Evolutionary conservation across 2,329 filamentous ascomycete genomes (phyloP), one percentile per base, ranked within the genome.

Genomic region (Neospermospora avenae): DNA sequence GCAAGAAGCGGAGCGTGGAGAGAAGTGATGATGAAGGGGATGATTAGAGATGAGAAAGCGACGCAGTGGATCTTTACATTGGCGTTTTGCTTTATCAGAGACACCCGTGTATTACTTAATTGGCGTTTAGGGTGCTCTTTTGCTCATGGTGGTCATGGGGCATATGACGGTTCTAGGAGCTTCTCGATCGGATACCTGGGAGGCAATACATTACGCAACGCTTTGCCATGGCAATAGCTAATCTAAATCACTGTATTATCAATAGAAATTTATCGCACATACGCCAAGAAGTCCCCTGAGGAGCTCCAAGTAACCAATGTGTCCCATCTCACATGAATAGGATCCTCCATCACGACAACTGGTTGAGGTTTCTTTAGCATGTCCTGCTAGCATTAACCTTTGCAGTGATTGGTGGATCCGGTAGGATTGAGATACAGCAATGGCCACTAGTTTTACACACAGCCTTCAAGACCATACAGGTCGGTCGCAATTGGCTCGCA

Each of bases 1-100:
- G 57, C 10, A 72, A 70, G 58, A 68, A 62, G 58, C 55, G 45
- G 42, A 66, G 63, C 37, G 61, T 65, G 22, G 69, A 71, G 11
- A 61, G 57, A 46, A 68, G 67, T 55, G 68, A 69, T 55, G 62
- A 68, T 55, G 68, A 67, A 35, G 54, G 49, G 37, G 55, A 49
- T 31, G 56, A 31, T 25, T 59, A 52, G 52, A 53, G 20, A 18
- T 55, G 5, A 37, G 22, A 22, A 25, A 34, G 44, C 37, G 34
- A 20, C 25, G 51, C 16, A 39, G 25, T 35, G 18, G 37, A 53
- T 18, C 16, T 37, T 31, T 60, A 55, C 35, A 55, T 28, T 46
- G 59, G 55, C 42, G 55, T 54, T 55, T 35, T 31, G 51, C 20
- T 28, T 48, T 55, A 20, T 16, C 45, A 35, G 28, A 58, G 49